phyloP scores from a whole-genome alignment of 164 flowering plant species.

The Tetracentron sinense region DNA sequence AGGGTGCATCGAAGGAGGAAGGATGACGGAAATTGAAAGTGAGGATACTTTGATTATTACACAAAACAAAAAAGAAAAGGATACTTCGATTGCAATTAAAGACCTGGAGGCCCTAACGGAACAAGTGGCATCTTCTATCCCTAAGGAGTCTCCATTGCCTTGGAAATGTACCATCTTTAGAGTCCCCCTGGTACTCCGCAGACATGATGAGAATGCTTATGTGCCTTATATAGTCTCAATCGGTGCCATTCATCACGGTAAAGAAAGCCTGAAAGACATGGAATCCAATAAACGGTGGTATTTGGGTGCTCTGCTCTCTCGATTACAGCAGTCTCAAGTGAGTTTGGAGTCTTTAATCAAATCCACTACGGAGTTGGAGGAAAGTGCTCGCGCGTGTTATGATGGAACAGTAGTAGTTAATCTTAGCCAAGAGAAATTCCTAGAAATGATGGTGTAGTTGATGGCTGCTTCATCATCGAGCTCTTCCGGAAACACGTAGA shows the following conservation, averaged over 20 bases:
- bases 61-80: too few species aligned
- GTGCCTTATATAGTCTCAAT: slow-evolving; percentile 30
- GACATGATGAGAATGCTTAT: slow-evolving; percentile 21
- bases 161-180: slow-evolving; percentile 22
- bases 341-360: neutral
- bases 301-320: slow-evolving; percentile 8
- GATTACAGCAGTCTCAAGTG: neutral
- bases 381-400: slow-evolving; percentile 13
- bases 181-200: slow-evolving; percentile 21
- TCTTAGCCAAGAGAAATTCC: slow-evolving; percentile 9
- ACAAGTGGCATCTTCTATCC: neutral
- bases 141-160: slow-evolving; percentile 6
- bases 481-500: neutral
- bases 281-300: slow-evolving; percentile 23
- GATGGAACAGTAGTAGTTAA: slow-evolving; percentile 2
- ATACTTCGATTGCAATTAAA: too few species aligned
- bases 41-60: too few species aligned
- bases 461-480: slow-evolving; percentile 32
- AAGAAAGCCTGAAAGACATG: slow-evolving; percentile 8
- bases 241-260: slow-evolving; percentile 28
- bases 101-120: too few species aligned
- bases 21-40: too few species aligned
- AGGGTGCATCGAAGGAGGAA: too few species aligned
- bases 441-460: slow-evolving; percentile 25
- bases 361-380: neutral